Conservation (phyloP, 768 basidiomycete genomes). For the Trametes meyenii region DNA sequence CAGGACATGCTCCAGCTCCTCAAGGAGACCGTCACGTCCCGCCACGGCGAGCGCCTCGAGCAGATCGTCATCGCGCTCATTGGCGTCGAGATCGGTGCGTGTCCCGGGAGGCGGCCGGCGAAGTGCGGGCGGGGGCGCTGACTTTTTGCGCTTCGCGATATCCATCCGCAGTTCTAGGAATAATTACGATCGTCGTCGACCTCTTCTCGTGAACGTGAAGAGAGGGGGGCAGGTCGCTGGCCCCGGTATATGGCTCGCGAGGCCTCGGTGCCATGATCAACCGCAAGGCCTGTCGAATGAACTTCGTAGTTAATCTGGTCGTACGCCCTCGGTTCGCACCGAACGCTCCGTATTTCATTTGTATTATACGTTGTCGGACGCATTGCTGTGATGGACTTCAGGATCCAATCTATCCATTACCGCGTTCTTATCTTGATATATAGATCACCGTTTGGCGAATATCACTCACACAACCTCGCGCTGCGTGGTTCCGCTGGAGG, state of each 20-base stretch:
- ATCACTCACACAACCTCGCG: neutral
- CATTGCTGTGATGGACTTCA: no score
- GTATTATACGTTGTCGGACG: neutral
- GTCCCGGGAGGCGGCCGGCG: neutral
- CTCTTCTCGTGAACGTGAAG: conserved; percentile 39
- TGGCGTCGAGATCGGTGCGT: conserved; percentile 80
- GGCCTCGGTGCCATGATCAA: no score
- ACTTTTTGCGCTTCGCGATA: conserved; percentile 3
- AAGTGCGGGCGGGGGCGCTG: neutral
- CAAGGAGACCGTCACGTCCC: conserved; percentile 91
- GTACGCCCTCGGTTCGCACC: neutral
- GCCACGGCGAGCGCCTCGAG: conserved; percentile 89
- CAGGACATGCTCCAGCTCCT: conserved; percentile 96
- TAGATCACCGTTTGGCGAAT: no score
- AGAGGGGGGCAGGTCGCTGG: no score
- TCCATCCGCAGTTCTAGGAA: conserved; percentile 72
- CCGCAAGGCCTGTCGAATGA: no score
- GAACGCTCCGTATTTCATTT: neutral
- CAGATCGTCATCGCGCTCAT: conserved; percentile 92
- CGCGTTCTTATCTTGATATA: no score
- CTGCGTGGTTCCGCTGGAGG: neutral
- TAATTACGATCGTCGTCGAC: conserved; percentile 90
- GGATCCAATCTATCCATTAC: no score
- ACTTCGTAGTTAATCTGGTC: no score
- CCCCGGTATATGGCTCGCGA: no score